Base-by-base conservation (phyloP, 108 stramenopile species). In the Mediolabrus comicus region DNA sequence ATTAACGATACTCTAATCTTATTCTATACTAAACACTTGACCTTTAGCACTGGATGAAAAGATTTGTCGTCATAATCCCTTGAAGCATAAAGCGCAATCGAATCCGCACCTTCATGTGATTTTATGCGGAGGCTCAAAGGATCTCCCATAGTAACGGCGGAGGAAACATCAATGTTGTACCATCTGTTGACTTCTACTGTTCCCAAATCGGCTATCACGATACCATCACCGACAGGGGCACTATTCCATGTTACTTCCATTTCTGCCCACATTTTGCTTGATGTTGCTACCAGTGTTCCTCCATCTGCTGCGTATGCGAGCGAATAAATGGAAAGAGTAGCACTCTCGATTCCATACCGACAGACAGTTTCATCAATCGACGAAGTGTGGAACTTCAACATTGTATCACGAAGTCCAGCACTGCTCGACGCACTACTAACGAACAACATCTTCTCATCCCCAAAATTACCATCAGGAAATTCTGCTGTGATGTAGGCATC, bases 391-490 rank as follows among this genome's bases (percentile, higher is more conserved):
- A 73, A 73, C 41, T 36, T 63, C 28, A 73, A 35, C n/a, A 73
- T 33, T 1, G 72, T 32, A 17, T 73, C 72, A 41, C 26, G 62
- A 0, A 22, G 51, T 14, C 72, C 72, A 16, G 54, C 64, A 11
- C 55, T 65, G 41, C 72, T 73, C 30, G 56, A 59, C 8, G 25
- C 64, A 59, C 72, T 65, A 27, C 62, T 73, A 29, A 73, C 57
- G 30, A 73, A 58, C 64, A 73, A 52, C 2, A 64, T 59, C 28
- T 54, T 32, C 9, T 38, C 43, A 16, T 33, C 27, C 11, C 72
- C 72, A 53, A 73, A 73, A 27, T 65, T 65, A 26, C 51, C 31
- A 53, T 65, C 72, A 25, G 72, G 72, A 17, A 73, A 73, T 24
- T 58, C 72, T 58, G 72, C 57, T 46, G 65, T 65, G 16, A 73